Evolutionary conservation across 345 rosid genomes (phyloP), one percentile per base, ranked within the genome.

Genomic region (Stellera chamaejasme): DNA sequence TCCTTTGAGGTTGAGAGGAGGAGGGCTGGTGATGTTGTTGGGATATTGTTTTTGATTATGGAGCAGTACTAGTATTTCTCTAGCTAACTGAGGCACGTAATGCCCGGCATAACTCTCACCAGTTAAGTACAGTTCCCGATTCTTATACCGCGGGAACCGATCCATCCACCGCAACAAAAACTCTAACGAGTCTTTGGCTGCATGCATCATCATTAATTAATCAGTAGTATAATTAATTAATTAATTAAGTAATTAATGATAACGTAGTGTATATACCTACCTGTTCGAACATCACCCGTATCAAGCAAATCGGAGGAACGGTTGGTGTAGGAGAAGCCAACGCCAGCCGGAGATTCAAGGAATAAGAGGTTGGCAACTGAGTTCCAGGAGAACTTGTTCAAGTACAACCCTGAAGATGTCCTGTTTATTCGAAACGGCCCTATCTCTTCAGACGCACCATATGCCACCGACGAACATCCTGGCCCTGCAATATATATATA

Each of bases 71-170:
- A 87, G 65, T 48, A 90, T 90, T 61, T 83, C 84, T 60, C 76
- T 73, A 26, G 96, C 96, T 25, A 90, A 76, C 75, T 90, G 97
- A 59, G 97, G 99, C 9, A 94, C 99, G 66, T 94, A 94, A 69
- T 94, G 99, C n/a, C 99, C 99, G 2, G 97, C 97, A 61, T 90
- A 94, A 71, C 99, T 94, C 70, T 94, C 97, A n/a, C 99, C 97
- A 0, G 90, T 72, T 10, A 94, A 56, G 65, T 77, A 90, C 12
- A 94, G 56, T 55, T 94, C 87, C 10, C 95, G 81, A 53, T 64
- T 44, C 72, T 76, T 82, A 78, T 90, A 94, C 23, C 89, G 77
- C 0, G 99, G 97, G 57, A 90, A 90, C 4, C 97, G 75, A 1
- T 77, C 71, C 62, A 90, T 60, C 99, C 99, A 94, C 55, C 73